Evolutionary conservation across 305 asterid species (phyloP).

Genomic region (Rubia balearica): DNA sequence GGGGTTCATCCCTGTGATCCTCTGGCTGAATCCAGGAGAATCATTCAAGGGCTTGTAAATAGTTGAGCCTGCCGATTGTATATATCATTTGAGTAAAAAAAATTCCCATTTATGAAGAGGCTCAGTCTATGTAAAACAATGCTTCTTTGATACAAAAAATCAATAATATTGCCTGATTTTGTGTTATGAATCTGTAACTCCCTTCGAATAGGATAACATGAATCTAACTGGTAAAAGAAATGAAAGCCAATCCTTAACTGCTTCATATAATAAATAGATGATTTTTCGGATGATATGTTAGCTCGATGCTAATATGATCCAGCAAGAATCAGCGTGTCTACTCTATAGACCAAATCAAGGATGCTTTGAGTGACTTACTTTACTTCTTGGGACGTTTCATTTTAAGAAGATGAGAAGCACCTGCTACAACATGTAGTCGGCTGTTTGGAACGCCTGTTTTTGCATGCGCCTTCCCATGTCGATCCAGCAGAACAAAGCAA

Average conservation of each 20-base stretch:
- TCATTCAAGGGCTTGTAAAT: constrained; percentile 31
- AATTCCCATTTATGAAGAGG: not conserved
- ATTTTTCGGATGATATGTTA: too few relatives aligned
- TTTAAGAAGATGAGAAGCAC: constrained; percentile 77
- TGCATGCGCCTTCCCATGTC: constrained; percentile 69
- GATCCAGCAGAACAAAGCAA: constrained; percentile 75
- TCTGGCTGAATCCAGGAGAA: constrained; percentile 51
- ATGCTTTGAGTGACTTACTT: not conserved
- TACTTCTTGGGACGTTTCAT: constrained; percentile 34
- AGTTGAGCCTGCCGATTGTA: not conserved
- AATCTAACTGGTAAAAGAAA: too few relatives aligned
- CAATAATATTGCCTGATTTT: too few relatives aligned
- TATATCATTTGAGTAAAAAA: not conserved
- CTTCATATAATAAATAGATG: too few relatives aligned
- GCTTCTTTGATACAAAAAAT: too few relatives aligned
- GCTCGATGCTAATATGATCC: too few relatives aligned
- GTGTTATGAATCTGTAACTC: too few relatives aligned
- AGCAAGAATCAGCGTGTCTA: too few relatives aligned
- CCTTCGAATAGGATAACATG: too few relatives aligned
- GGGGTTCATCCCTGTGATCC: constrained; percentile 39
- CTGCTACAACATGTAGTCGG: constrained; percentile 77
- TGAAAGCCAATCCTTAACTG: too few relatives aligned
- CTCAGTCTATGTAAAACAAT: too few relatives aligned
- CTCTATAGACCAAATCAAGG: not conserved
- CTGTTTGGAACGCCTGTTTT: constrained; percentile 80